A percentile compares a stretch with the other conserved stretches of the same genome.
phyloP scores from a whole-genome alignment of 768 basidiomycete genomes.

The Lanmaoa rubissima region DNA sequence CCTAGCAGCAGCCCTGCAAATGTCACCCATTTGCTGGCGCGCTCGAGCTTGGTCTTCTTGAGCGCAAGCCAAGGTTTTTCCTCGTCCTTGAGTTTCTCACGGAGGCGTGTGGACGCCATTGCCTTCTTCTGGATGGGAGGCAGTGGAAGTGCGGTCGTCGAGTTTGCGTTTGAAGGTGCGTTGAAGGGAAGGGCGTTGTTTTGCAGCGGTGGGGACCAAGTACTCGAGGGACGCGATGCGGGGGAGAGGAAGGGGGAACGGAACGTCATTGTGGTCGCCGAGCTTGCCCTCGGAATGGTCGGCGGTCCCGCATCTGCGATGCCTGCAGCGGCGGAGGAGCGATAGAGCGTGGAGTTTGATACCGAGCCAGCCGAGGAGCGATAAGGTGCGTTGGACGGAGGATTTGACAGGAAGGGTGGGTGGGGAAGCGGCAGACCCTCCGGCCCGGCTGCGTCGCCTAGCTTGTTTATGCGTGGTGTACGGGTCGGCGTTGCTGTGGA shows the following conservation, averaged over 20 bases:
- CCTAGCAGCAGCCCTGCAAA: conserved; percentile 43
- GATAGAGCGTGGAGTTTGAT: conserved; percentile 31
- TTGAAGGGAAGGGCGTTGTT: conserved; percentile 22
- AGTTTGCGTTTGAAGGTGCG: conserved; percentile 30
- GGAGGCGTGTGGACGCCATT: conserved; percentile 48
- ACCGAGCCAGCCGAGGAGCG: conserved; percentile 26
- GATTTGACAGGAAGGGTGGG: conserved; percentile 44
- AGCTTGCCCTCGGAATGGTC: conserved; percentile 40
- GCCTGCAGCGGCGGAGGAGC: conserved; percentile 24
- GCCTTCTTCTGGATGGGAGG: conserved; percentile 39
- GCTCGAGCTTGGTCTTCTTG: conserved; percentile 29
- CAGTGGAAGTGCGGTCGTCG: conserved; percentile 36
- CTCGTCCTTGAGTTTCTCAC: conserved; percentile 46
- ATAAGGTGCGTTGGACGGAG: conserved; percentile 40
- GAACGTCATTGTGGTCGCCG: conserved; percentile 47
- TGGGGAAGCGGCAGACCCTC: conserved; percentile 39
- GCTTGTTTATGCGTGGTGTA: conserved; percentile 18
- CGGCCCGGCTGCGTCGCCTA: conserved; percentile 11
- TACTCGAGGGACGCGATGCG: conserved; percentile 57
- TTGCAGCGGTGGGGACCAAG: conserved; percentile 61
- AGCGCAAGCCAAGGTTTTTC: conserved; percentile 48
- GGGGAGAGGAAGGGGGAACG: conserved; percentile 70
- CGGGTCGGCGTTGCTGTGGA: conserved; percentile 21
- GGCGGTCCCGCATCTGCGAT: conserved; percentile 11
- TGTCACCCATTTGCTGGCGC: conserved; percentile 49